Percentiles rank a stretch among this genome's conserved stretches.
phyloP scores from a whole-genome alignment of 805 yeast species.

The Maudiozyma turicensis region DNA sequence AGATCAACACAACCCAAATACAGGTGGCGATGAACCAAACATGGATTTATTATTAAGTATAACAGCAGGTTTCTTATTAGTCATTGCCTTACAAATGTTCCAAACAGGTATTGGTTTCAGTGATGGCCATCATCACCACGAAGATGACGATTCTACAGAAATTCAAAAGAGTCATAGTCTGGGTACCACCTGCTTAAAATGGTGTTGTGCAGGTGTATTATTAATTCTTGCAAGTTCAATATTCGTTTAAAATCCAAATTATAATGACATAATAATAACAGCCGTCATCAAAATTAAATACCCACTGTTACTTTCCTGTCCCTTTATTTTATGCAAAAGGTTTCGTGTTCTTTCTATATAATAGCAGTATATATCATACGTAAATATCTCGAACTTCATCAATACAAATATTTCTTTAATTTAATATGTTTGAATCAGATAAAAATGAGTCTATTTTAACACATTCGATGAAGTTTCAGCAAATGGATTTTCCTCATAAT shows the following conservation, averaged over 20 bases:
- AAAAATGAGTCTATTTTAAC: not conserved
- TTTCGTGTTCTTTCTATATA: no score
- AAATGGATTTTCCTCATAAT: not conserved
- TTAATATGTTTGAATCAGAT: not conserved
- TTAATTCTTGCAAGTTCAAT: constrained; percentile 23
- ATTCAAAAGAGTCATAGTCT: constrained; percentile 23
- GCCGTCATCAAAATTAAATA: no score
- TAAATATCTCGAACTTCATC: no score
- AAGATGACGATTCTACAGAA: constrained; percentile 18
- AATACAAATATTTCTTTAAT: no score
- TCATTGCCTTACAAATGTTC: constrained; percentile 80
- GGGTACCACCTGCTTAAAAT: constrained; percentile 28
- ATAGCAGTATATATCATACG: no score
- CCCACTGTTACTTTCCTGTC: no score
- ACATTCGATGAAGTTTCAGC: not conserved
- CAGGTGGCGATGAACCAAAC: constrained; percentile 30
- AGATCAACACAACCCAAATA: constrained; percentile 23
- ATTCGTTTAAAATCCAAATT: constrained; percentile 3
- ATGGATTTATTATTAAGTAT: constrained; percentile 45
- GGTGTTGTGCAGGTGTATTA: constrained; percentile 29
- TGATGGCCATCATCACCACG: constrained; percentile 44
- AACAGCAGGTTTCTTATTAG: constrained; percentile 76
- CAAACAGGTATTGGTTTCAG: constrained; percentile 75
- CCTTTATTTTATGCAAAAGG: no score
- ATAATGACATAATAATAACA: not conserved